Base-by-base conservation (phyloP, 2,329 filamentous ascomycete species). In the Grosmannia clavigera region DNA sequence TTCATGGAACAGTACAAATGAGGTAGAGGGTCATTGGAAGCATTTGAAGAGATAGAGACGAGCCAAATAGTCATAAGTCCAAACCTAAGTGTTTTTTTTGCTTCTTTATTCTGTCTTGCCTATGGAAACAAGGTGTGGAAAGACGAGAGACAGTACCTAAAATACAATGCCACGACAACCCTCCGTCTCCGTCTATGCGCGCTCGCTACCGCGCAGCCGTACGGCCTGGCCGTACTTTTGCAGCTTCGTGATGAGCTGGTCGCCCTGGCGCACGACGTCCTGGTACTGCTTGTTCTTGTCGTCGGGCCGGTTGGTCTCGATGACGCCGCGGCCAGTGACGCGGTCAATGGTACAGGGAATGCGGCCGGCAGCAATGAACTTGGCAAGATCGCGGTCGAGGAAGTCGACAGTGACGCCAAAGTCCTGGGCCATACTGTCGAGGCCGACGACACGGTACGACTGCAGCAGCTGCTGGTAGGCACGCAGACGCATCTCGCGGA, bases 251-350 rank as follows among this genome's bases (percentile, higher is more conserved):
- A 99, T 97, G 64, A 99, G 81, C 75, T 95, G 89, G 74, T 99
- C 94, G 38, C 94, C 94, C 72, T 97, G 94, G 77, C 94, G 94
- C 63, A 99, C 91, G 46, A 97, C 91, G 68, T 99, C 94, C 68
- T 92, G 88, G 75, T 99, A 99, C 77, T 99, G 94, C 82, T 96
- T 96, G 81, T 97, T 97, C 85, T 99, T 99, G 78, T 96, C 92
- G 72, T 97, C 94, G 10, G 92, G 92, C 59, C 94, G 83, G 77
- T 96, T 96, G 53, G 94, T 99, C 81, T 97, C 94, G 68, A 99
- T 97, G 67, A 97, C 88, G 58, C 92, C 92, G 73, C 95, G 94
- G 66, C 92, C 94, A 62, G 92, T 90, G 65, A 99, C 94, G 59
- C 94, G 89, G 75, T 99, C 94, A 68, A 99, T 97, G 29, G 92